Percentiles rank a stretch among this genome's conserved stretches.
Conservation (phyloP, 192 early-diverging fungal genomes). For the Coemansia sp. region DNA sequence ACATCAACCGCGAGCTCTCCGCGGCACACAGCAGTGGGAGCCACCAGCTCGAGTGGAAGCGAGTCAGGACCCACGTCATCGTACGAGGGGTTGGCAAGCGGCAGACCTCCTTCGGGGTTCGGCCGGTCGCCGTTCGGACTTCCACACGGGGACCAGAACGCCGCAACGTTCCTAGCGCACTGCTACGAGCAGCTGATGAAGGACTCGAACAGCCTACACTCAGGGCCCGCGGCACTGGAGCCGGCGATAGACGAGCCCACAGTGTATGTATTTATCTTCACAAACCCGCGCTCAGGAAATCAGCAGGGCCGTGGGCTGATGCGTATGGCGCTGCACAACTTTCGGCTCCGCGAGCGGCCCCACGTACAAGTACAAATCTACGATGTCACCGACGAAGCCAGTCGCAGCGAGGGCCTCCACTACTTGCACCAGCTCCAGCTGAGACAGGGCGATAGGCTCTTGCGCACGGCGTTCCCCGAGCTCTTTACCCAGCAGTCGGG, state of each 20-base stretch:
- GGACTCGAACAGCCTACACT: constrained; percentile 21
- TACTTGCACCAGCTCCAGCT: constrained; percentile 58
- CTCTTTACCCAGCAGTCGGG: constrained; percentile 18
- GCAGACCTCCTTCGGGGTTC: neutral
- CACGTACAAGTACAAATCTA: constrained; percentile 73
- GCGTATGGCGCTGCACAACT: constrained; percentile 62
- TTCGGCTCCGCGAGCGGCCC: constrained; percentile 62
- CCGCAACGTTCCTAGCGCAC: constrained; percentile 36
- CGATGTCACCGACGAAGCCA: constrained; percentile 62
- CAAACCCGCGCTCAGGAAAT: constrained; percentile 72
- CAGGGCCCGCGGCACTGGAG: constrained; percentile 15
- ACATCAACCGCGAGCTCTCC: neutral
- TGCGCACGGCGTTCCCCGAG: constrained; percentile 49
- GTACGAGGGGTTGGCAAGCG: constrained; percentile 5
- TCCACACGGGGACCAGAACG: constrained; percentile 19
- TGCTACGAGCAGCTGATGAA: constrained; percentile 50
- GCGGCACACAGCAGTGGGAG: neutral
- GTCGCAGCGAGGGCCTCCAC: constrained; percentile 57
- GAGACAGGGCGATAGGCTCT: constrained; percentile 47
- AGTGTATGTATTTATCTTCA: constrained; percentile 71
- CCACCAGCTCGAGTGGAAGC: neutral
- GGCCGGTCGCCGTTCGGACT: constrained; percentile 44
- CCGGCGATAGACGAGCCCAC: constrained; percentile 49
- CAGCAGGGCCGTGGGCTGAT: constrained; percentile 63
- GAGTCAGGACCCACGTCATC: constrained; percentile 16